These are phyloP conservation scores for Solanum chilense DNA, from an alignment of 257 asterid genomes.

Conservation along the genomic window DNA sequence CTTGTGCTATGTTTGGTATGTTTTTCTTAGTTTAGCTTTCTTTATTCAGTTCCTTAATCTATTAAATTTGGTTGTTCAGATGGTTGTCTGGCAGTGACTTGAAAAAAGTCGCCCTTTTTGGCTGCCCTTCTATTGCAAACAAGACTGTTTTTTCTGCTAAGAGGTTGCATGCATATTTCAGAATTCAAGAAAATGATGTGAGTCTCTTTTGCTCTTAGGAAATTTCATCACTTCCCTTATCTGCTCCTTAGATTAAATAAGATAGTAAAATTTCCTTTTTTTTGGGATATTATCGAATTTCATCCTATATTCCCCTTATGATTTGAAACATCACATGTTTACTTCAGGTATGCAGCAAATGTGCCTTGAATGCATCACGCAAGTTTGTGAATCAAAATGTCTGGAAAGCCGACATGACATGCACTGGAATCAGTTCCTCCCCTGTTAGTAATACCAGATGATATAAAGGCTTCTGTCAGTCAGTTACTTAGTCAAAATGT, in stretches of 20 bases:
- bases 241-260: background rate
- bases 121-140: conserved; percentile 59
- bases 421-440: conserved; percentile 55
- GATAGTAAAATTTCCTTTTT: background rate
- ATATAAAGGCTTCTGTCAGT: conserved; percentile 35
- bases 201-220: conserved; percentile 6
- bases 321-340: background rate
- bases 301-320: background rate
- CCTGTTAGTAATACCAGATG: conserved; percentile 45
- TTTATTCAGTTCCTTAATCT: conserved; percentile 1
- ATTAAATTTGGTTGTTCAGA: conserved; percentile 29
- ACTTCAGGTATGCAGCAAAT: conserved; percentile 63
- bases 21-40: background rate
- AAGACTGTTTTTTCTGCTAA: conserved; percentile 44
- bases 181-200: conserved; percentile 50
- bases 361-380: conserved; percentile 49
- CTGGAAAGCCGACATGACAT: conserved; percentile 14
- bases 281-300: background rate
- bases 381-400: conserved; percentile 27
- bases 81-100: conserved; percentile 85
- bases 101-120: conserved; percentile 59
- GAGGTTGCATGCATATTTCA: conserved; percentile 49
- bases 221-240: background rate
- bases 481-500: conserved; percentile 39
- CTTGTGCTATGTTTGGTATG: background rate